Conservation (phyloP, 179 eudicot species). For the Actinidia arguta region DNA sequence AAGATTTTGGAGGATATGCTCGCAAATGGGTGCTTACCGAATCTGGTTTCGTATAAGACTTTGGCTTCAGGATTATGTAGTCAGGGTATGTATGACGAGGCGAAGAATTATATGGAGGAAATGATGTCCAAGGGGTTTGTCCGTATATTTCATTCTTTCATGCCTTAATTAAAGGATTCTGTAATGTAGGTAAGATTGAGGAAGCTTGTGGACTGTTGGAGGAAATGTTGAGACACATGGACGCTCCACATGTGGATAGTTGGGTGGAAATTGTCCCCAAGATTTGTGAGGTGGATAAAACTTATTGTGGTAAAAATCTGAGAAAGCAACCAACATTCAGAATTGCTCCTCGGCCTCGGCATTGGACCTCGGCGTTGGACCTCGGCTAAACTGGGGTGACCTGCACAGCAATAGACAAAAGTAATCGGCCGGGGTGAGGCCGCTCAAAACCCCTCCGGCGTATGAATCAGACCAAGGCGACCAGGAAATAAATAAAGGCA, state of each 20-base stretch:
- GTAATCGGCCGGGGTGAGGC: no score
- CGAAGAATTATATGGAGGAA: conserved; percentile 57
- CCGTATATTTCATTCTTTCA: conserved; percentile 87
- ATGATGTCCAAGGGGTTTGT: conserved; percentile 80
- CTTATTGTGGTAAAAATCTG: no score
- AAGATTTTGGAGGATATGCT: conserved; percentile 87
- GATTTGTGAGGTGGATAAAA: conserved; percentile 64
- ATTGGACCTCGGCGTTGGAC: no score
- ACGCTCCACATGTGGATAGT: conserved; percentile 64
- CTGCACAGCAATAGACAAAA: no score
- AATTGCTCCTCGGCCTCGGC: no score
- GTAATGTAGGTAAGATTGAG: conserved; percentile 75
- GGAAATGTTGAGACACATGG: conserved; percentile 59
- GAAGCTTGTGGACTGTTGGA: conserved; percentile 71
- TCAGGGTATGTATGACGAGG: conserved; percentile 83
- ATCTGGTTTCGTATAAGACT: conserved; percentile 80
- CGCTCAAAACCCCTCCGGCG: no score
- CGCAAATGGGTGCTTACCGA: conserved; percentile 81
- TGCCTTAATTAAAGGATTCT: conserved; percentile 63
- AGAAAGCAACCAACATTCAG: no score
- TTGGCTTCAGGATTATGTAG: conserved; percentile 82
- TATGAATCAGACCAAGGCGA: no score
- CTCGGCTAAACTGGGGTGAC: no score
- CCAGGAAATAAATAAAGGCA: no score
- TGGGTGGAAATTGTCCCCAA: conserved; percentile 78